Base-by-base conservation (phyloP, 805 yeast genomes). In the Ogataea thermomethanolica region DNA sequence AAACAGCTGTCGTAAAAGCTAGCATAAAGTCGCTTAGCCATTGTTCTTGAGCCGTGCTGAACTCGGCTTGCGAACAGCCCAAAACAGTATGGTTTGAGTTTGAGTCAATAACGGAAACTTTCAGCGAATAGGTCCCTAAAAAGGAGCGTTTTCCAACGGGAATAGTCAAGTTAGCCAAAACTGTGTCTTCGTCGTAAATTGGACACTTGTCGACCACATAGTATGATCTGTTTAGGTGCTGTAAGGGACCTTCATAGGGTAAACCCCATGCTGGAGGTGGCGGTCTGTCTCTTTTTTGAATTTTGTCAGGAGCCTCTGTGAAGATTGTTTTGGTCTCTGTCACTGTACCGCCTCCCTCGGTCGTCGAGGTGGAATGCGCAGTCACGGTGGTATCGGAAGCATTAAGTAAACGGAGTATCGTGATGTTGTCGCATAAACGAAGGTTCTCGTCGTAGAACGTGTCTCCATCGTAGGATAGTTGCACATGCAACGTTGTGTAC, bases 401-500 rank as follows among this genome's bases (percentile, higher is more conserved):
- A 17, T 17, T 17, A 3, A 17, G 20, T 17, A 14, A n/a, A 14
- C 31, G 31, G n/a, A 29, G 17, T 21, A 29, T 21, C 31, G 43
- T 15, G 8, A 52, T 48, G 35, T 50, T 48, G 17, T 64, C 65
- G 54, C 81, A 76, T 28, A 76, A 59, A 14, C 78, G 55, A 14
- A 59, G 47, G 45, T 67, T 67, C 27, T 69, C 67, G 43, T 64
- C 66, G 8, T 62, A 50, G 7, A 73, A 53, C 20, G 57, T 54
- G 30, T 69, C 67, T 12, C 74, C 78, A 55, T 65, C 62, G 49
- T 69, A 74, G 33, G 62, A 63, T 7, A 74, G 56, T 26, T 63
- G 61, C 9, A 72, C 70, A 38, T 72, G 76, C 30, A 76, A 53
- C 2, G 78, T 72, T 8, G 80, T 73, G 51, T 56, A 74, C 46